Base-by-base conservation (phyloP, 1,139 yeast genomes). In the Saccharomyces hybrid region DNA sequence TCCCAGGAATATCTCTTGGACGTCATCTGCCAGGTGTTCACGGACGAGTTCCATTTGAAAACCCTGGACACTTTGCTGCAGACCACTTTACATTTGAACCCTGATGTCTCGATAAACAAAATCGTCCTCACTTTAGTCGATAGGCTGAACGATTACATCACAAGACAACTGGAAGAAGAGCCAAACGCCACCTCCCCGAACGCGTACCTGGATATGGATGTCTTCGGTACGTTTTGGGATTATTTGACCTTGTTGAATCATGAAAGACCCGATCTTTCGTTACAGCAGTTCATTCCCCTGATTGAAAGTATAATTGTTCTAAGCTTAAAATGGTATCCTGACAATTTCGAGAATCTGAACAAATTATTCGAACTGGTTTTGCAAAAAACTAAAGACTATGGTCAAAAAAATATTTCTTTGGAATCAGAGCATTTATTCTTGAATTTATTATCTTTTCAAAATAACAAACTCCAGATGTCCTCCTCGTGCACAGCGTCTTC, bases 1-100 rank as follows among this genome's bases (percentile, higher is more conserved):
- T 97, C 99, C 3, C 99, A 93, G 70, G 89, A 85, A 63, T 95
- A 93, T 67, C 73, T 93, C 56, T 75, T 91, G 55, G 99, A 95
- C 66, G 97, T 91, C 9, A 78, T 88, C 55, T 86, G 91, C 55
- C 98, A 91, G 69, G 95, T 91, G 2, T 93, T 95, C 73, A 97
- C 98, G 0, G 97, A 89, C 63, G 88, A 87, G 59, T 91, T 86
- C 71, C 99, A 93, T 66, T 75, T 90, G 58, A 78, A 79, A 28
- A 88, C 98, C 0, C 75, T 93, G 61, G 82, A 83, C 53, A 74
- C 75, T 42, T 80, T 89, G 59, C 76, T 93, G 61, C 80, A 79
- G 50, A 80, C 88, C 2, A 82, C 90, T 0, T 77, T 86, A 55
- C 75, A 81, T 52, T 75, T 93, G 59, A 84, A 84, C 65, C 93